Percentiles rank a stretch among this genome's conserved stretches.
phyloP scores from a whole-genome alignment of 2,329 filamentous ascomycete species.

The Penicillium sp. region DNA sequence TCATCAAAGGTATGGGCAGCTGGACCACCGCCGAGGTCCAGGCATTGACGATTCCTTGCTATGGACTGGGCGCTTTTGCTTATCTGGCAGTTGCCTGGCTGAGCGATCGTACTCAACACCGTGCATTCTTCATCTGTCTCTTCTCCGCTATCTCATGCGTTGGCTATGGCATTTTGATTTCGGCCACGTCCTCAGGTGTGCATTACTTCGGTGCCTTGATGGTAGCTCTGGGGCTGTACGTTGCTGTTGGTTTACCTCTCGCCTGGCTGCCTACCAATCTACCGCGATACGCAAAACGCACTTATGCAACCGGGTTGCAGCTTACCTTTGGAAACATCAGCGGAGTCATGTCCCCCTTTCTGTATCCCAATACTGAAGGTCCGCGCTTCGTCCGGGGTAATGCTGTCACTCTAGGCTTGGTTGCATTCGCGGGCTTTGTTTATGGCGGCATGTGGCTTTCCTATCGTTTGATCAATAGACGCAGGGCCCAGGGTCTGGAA shows the following conservation, averaged over 20 bases:
- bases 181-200: slow-evolving; percentile 58
- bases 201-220: slow-evolving; percentile 76
- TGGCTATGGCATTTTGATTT: slow-evolving; percentile 68
- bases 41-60: slow-evolving; percentile 75
- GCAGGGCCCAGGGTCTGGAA: slow-evolving; percentile 36
- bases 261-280: slow-evolving; percentile 64
- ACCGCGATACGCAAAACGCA: slow-evolving; percentile 73
- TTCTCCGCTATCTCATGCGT: slow-evolving; percentile 64
- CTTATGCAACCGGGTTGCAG: slow-evolving; percentile 69
- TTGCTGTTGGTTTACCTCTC: slow-evolving; percentile 55
- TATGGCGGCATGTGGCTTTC: slow-evolving; percentile 58
- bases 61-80: slow-evolving; percentile 67
- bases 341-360: slow-evolving; percentile 71
- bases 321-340: slow-evolving; percentile 68
- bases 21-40: slow-evolving; percentile 68
- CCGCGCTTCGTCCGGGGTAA: slow-evolving; percentile 64
- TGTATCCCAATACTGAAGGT: slow-evolving; percentile 47
- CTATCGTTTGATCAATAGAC: slow-evolving; percentile 51
- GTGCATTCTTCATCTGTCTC: slow-evolving; percentile 63
- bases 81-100: slow-evolving; percentile 67
- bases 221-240: slow-evolving; percentile 71
- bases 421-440: slow-evolving; percentile 54
- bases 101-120: slow-evolving; percentile 65
- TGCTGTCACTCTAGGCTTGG: slow-evolving; percentile 59
- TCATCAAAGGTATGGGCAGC: slow-evolving; percentile 66